These are phyloP conservation scores for Fusarium fracticaudum DNA, from an alignment of 2,329 filamentous ascomycete species.

Conservation along the genomic window DNA sequence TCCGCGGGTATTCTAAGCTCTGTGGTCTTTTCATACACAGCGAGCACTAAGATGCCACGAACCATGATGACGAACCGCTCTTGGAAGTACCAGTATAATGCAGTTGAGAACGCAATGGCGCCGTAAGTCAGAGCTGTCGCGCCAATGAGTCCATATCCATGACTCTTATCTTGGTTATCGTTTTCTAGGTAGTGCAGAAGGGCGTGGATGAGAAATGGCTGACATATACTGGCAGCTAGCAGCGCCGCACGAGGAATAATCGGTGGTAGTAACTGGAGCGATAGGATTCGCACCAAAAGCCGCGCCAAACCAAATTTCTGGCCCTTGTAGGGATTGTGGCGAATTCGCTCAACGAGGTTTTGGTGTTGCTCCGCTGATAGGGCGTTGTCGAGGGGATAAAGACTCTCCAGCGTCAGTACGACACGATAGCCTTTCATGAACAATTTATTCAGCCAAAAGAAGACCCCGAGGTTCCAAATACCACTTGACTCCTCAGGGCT, in stretches of 20 bases:
- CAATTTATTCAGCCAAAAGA: background rate
- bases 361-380: background rate
- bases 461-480: background rate
- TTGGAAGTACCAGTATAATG: background rate
- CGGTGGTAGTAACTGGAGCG: rapidly evolving
- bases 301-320: background rate
- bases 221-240: background rate
- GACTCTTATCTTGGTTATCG: background rate
- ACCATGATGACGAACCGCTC: background rate
- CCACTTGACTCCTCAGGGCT: background rate
- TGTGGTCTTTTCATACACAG: background rate
- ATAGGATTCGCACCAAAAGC: rapidly evolving
- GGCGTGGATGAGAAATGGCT: background rate
- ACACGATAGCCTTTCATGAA: background rate
- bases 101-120: background rate
- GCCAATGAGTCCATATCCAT: background rate
- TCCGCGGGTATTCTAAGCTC: background rate
- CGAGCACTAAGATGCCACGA: background rate
- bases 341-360: rapidly evolving
- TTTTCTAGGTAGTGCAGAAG: background rate
- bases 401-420: background rate
- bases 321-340: rapidly evolving
- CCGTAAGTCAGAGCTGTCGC: background rate
- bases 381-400: background rate
- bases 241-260: background rate